These are phyloP conservation scores for Paraphoma sp. DNA, from an alignment of 2,329 filamentous ascomycete species.

Conservation along the genomic window DNA sequence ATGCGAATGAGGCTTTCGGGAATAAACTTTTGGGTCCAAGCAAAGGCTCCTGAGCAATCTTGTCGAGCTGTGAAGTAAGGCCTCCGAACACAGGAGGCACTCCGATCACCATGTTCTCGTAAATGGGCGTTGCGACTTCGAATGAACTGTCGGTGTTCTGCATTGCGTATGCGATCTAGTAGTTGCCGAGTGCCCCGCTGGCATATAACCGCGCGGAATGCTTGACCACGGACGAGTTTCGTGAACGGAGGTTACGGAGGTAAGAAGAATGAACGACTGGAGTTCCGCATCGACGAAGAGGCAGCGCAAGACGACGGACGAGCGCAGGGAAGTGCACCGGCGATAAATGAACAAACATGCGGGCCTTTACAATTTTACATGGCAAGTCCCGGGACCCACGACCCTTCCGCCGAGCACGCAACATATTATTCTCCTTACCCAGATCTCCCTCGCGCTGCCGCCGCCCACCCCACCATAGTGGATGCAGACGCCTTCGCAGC, in stretches of 20 bases:
- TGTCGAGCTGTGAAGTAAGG: slow-evolving; percentile 41
- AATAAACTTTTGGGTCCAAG: slow-evolving; percentile 40
- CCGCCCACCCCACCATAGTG: slow-evolving; percentile 5
- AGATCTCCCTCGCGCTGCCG: background rate
- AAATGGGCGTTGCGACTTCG: slow-evolving; percentile 40
- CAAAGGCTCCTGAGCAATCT: slow-evolving; percentile 43
- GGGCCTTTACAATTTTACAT: background rate
- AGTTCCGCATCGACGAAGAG: background rate
- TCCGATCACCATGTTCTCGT: slow-evolving; percentile 47
- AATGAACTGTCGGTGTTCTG: slow-evolving; percentile 22
- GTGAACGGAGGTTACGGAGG: slow-evolving; percentile 18
- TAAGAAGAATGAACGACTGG: slow-evolving; percentile 7
- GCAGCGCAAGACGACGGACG: background rate
- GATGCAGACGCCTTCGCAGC: slow-evolving; percentile 9
- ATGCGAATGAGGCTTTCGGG: slow-evolving; percentile 44
- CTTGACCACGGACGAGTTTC: slow-evolving; percentile 11
- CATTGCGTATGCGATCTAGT: slow-evolving; percentile 3
- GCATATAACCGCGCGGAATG: slow-evolving; percentile 12
- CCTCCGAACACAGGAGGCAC: slow-evolving; percentile 46
- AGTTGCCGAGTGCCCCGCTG: slow-evolving; percentile 8
- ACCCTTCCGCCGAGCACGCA: background rate
- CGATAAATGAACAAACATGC: too few relatives aligned
- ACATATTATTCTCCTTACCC: background rate
- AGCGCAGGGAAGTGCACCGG: background rate
- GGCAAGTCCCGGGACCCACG: background rate